These are phyloP conservation scores for Fraxinus baroniana DNA, from an alignment of 305 asterid species.

Conservation along the genomic window DNA sequence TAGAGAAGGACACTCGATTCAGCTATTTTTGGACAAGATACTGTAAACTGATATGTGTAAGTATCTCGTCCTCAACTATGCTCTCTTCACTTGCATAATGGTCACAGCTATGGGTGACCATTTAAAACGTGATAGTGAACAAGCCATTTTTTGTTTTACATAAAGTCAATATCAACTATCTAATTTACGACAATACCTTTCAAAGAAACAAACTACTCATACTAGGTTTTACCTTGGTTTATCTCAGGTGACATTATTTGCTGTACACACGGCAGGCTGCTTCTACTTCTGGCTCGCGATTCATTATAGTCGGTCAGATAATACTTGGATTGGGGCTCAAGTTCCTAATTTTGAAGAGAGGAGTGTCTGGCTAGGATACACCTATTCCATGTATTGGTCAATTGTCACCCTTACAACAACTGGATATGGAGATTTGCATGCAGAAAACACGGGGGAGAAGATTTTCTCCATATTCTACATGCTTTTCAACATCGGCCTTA, in stretches of 20 bases:
- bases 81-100: neutral
- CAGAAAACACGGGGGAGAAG: constrained; percentile 80
- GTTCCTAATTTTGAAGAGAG: constrained; percentile 55
- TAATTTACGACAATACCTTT: neutral
- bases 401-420: constrained; percentile 84
- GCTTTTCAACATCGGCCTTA: constrained; percentile 94
- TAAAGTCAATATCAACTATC: neutral
- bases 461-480: constrained; percentile 77
- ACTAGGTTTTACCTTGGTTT: neutral
- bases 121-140: neutral
- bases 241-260: constrained; percentile 80
- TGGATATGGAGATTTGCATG: constrained; percentile 88
- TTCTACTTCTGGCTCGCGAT: constrained; percentile 84
- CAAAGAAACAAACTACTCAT: neutral
- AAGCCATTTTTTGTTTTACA: neutral
- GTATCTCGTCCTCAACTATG: constrained; percentile 21
- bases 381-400: constrained; percentile 86
- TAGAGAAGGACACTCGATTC: constrained; percentile 91
- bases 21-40: constrained; percentile 91
- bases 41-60: constrained; percentile 63
- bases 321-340: constrained; percentile 80
- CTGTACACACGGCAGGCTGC: constrained; percentile 83
- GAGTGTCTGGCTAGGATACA: constrained; percentile 75
- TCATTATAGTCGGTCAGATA: constrained; percentile 40
- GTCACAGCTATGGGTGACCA: neutral